These are phyloP conservation scores for Saccharomycopsis lassenensis DNA, from an alignment of 805 yeast genomes.

Conservation along the genomic window DNA sequence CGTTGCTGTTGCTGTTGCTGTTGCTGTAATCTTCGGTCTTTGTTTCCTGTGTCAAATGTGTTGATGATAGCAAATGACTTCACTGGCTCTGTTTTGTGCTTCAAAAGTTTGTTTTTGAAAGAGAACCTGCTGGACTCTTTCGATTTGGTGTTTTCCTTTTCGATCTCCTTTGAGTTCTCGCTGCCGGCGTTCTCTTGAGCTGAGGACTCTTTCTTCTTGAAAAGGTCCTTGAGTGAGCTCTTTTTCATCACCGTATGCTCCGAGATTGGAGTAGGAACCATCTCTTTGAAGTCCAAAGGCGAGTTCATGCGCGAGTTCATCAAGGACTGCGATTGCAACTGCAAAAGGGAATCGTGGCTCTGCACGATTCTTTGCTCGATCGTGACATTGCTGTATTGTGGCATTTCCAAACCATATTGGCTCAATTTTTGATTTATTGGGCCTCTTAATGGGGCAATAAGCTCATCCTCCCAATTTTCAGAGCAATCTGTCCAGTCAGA, in stretches of 20 bases:
- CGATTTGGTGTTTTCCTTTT: neutral
- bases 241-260: constrained; percentile 1
- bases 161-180: neutral
- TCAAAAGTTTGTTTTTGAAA: neutral
- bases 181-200: neutral
- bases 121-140: neutral
- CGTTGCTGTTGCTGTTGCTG: constrained; percentile 1
- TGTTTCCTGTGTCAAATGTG: constrained; percentile 3
- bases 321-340: too few species aligned
- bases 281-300: too few species aligned
- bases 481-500: neutral
- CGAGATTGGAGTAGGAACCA: neutral
- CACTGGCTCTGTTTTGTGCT: neutral
- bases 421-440: too few species aligned
- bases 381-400: too few species aligned
- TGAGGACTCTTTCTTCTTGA: constrained; percentile 2
- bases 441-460: too few species aligned
- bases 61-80: constrained; percentile 3
- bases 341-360: too few species aligned
- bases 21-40: constrained; percentile 6
- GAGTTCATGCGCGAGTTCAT: too few species aligned
- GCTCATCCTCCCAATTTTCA: too few species aligned
- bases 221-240: constrained; percentile 4
- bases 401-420: too few species aligned
- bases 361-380: too few species aligned